A percentile compares a stretch with the other conserved stretches of the same genome.
phyloP scores from a whole-genome alignment of 1,284 basidiomycete genomes.

The Malassezia caprae region DNA sequence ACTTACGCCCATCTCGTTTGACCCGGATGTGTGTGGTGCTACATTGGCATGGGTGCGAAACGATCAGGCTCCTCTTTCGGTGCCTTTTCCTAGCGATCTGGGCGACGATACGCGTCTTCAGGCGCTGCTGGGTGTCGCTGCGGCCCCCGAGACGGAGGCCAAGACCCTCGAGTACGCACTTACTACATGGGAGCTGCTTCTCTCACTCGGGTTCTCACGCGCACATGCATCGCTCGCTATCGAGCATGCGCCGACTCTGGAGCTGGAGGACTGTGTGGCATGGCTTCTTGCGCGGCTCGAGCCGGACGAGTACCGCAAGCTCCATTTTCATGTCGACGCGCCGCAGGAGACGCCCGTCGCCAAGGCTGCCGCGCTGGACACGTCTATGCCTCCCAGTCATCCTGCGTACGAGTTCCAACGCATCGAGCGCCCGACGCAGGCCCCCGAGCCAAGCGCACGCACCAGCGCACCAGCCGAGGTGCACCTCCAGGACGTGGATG shows the following conservation, averaged over 20 bases:
- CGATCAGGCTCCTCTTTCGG: background rate
- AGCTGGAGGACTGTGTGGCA: conserved; percentile 75
- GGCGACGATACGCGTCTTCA: background rate
- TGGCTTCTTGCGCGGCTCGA: conserved; percentile 23
- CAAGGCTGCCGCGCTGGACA: conserved; percentile 20
- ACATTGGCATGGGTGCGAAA: background rate
- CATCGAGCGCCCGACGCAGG: background rate
- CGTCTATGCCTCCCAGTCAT: conserved; percentile 27
- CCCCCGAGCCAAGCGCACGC: background rate
- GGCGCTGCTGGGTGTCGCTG: background rate
- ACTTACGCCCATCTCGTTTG: conserved; percentile 50
- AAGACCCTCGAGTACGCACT: conserved; percentile 65
- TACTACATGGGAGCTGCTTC: conserved; percentile 70
- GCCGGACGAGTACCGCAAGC: background rate
- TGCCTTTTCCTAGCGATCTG: background rate
- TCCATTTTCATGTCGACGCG: background rate
- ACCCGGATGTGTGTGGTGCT: background rate
- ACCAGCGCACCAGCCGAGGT: background rate
- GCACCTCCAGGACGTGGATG: background rate
- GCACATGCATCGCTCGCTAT: conserved; percentile 64
- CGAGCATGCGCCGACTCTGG: conserved; percentile 56
- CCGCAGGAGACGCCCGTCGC: background rate
- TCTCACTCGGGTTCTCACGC: conserved; percentile 69
- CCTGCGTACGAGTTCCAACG: conserved; percentile 29
- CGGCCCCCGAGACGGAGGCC: conserved; percentile 20